Evolutionary conservation across 23 red algal species (phyloP).

Genomic region (Gracilaria domingensis): DNA sequence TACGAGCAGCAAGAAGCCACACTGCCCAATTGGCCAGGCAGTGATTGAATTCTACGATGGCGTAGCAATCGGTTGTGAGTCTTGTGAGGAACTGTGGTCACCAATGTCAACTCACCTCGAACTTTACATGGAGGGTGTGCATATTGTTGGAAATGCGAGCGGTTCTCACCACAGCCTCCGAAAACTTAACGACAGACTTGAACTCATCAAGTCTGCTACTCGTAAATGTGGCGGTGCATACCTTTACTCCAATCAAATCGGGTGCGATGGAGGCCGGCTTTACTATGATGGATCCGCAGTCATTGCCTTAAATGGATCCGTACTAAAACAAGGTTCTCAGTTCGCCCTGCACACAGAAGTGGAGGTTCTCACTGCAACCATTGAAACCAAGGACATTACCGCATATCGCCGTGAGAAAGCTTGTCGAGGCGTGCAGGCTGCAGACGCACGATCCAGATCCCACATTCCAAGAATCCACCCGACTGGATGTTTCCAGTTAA

Average conservation of each 20-base stretch:
- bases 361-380: constrained; percentile 64
- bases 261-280: constrained; percentile 96
- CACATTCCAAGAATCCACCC: constrained; percentile 1
- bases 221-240: constrained; percentile 89
- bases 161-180: constrained; percentile 92
- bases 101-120: constrained; percentile 85
- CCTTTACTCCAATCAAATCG: constrained; percentile 95
- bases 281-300: constrained; percentile 96
- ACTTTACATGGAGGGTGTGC: constrained; percentile 77
- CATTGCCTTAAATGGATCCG: constrained; percentile 86
- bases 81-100: constrained; percentile 98
- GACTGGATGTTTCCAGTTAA: neutral
- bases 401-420: constrained; percentile 68
- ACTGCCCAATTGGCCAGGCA: constrained; percentile 83
- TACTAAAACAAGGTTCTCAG: constrained; percentile 87
- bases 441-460: neutral
- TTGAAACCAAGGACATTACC: constrained; percentile 85
- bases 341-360: constrained; percentile 84
- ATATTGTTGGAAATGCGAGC: constrained; percentile 90
- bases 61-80: constrained; percentile 82
- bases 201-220: constrained; percentile 83
- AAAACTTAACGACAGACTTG: constrained; percentile 80
- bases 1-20: neutral
- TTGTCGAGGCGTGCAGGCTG: constrained; percentile 80
- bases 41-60: constrained; percentile 80